Evolutionary conservation across 192 early-diverging fungal species (phyloP), one percentile per base, ranked within the genome.

Genomic region (Coemansia sp.): DNA sequence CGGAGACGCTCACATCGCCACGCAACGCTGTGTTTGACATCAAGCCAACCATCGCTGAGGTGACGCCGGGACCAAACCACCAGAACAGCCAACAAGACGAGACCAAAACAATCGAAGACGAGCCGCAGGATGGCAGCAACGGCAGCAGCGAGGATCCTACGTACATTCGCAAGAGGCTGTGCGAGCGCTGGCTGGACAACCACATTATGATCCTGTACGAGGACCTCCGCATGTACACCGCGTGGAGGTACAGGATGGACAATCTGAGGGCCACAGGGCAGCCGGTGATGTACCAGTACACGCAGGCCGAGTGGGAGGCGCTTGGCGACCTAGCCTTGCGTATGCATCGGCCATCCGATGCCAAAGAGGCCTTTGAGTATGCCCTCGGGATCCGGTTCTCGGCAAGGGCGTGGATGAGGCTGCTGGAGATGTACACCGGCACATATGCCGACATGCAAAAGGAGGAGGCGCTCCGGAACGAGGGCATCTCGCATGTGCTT

Each of bases 101-200:
- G 35, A 57, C 65, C 37, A 55, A 35, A 61, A 12, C 40, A 37
- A 59, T 34, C 20, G 34, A 57, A 43, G 49, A 31, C 40, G 56
- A 67, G 37, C 37, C 52, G 21, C 35, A 21, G 12, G 39, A 39
- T 8, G 51, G 39, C 7, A 42, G 37, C 30, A 51, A 23, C 23
- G 25, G 8, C 30, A 15, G 25, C 23, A 26, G 25, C 23, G 55
- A 34, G 30, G 55, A 57, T 7, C 55, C 55, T 26, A 57, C 67
- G 42, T 43, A 66, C 23, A 35, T 72, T 35, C 64, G 93, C 85
- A 99, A 99, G 87, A 85, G 97, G 23, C 87, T 99, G 42, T 99
- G 97, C 66, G 97, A 99, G 68, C 94, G 97, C 65, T 99, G 97
- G 97, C 86, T 99, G 57, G 97, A 99, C 72, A 98, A 99, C 78